phyloP scores from a whole-genome alignment of 2,329 filamentous ascomycete species.

The Aspergillus chevalieri region DNA sequence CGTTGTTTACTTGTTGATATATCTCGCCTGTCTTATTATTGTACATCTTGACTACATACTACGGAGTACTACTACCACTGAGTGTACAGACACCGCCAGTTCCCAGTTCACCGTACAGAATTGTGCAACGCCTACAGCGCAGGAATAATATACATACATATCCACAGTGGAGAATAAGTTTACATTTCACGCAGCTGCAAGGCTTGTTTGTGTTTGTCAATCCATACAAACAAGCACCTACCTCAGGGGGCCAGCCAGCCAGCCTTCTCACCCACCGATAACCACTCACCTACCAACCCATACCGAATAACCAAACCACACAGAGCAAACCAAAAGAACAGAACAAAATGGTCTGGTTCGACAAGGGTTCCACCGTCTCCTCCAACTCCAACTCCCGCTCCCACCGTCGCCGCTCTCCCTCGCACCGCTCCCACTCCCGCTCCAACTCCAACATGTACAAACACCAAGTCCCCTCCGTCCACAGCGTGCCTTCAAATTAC shows the following conservation, averaged over 20 bases:
- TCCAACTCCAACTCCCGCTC: constrained; percentile 21
- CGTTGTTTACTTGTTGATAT: neutral
- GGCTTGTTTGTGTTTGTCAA: neutral
- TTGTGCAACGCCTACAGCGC: neutral
- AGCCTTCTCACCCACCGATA: neutral
- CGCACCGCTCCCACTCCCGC: constrained; percentile 30
- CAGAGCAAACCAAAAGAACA: neutral
- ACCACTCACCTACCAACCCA: too few relatives aligned
- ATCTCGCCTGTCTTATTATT: neutral
- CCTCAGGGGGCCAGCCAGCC: neutral
- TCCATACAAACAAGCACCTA: neutral
- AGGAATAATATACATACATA: neutral
- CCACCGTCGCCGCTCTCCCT: constrained; percentile 27
- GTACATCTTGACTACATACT: neutral
- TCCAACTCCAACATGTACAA: constrained; percentile 19
- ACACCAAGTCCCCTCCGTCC: constrained; percentile 16
- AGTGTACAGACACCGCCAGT: too few relatives aligned
- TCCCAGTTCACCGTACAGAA: neutral
- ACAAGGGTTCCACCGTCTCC: constrained; percentile 31
- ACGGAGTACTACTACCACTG: neutral
- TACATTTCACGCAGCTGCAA: neutral
- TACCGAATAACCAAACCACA: neutral
- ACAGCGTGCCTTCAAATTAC: constrained; percentile 41
- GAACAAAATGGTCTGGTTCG: constrained; percentile 42
- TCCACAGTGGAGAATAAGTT: neutral